A percentile compares a stretch with the other conserved stretches of the same genome.
These are phyloP conservation scores for Helminthosporium solani DNA, from an alignment of 2,329 filamentous ascomycete genomes.

Conservation along the genomic window DNA sequence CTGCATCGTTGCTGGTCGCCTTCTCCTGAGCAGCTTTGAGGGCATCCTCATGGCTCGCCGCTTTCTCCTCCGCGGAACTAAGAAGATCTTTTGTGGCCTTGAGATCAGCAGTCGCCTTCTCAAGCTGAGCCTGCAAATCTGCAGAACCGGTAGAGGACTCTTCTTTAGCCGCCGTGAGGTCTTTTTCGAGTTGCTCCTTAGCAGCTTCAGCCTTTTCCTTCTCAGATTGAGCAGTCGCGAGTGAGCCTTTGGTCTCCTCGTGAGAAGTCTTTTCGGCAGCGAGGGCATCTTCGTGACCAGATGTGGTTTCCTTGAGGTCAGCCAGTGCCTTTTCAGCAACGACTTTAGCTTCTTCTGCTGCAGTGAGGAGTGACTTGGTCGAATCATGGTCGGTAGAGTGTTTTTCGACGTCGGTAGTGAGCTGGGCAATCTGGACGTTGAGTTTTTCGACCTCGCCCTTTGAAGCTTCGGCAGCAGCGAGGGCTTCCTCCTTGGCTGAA, in stretches of 20 bases:
- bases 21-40: constrained; percentile 15
- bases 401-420: constrained; percentile 16
- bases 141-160: constrained; percentile 17
- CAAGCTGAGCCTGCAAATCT: constrained; percentile 24
- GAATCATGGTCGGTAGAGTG: constrained; percentile 13
- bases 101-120: constrained; percentile 10
- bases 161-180: constrained; percentile 21
- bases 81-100: constrained; percentile 19
- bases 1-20: constrained; percentile 6
- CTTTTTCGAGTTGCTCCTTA: constrained; percentile 19
- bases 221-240: constrained; percentile 13
- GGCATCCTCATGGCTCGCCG: constrained; percentile 10
- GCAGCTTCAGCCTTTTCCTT: constrained; percentile 16
- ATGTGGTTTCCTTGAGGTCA: constrained; percentile 19
- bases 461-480: constrained; percentile 9
- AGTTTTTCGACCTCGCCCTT: constrained; percentile 14
- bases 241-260: constrained; percentile 15
- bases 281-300: constrained; percentile 9
- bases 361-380: constrained; percentile 15
- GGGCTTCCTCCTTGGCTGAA: constrained; percentile 20
- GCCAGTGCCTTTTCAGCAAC: constrained; percentile 23
- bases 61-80: constrained; percentile 13
- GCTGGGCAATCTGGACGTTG: constrained; percentile 16
- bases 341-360: constrained; percentile 19
- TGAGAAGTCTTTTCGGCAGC: constrained; percentile 4